Evolutionary conservation across 208 protist species (phyloP).

Genomic region (Phytomonas sp.): DNA sequence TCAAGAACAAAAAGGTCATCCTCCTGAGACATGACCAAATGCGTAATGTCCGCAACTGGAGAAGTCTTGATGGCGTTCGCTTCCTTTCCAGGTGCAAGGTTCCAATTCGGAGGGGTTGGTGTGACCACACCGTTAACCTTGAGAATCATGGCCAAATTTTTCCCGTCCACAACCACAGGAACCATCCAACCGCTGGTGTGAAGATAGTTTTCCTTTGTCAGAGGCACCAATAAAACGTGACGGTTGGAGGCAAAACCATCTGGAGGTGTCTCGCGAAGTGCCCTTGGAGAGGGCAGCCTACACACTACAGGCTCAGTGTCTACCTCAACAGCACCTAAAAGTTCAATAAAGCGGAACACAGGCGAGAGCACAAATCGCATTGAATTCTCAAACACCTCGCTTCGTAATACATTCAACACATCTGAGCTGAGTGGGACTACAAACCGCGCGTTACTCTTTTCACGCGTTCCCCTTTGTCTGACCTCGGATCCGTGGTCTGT

Average conservation of each 20-base stretch:
- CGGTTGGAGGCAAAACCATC: conserved; percentile 35
- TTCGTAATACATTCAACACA: conserved; percentile 53
- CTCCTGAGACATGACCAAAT: conserved; percentile 16
- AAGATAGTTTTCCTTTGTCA: conserved; percentile 35
- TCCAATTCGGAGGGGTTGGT: conserved; percentile 38
- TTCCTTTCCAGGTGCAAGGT: conserved; percentile 53
- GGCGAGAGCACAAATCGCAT: conserved; percentile 55
- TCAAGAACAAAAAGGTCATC: conserved; percentile 42
- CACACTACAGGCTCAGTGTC: conserved; percentile 39
- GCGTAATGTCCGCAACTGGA: conserved; percentile 50
- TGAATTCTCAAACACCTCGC: conserved; percentile 60
- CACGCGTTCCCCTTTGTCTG: neutral
- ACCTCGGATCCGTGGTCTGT: neutral
- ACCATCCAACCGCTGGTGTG: conserved; percentile 69
- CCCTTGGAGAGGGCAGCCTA: conserved; percentile 44
- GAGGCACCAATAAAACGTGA: conserved; percentile 63
- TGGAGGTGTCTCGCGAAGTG: conserved; percentile 24
- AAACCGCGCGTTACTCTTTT: conserved; percentile 15
- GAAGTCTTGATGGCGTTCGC: conserved; percentile 47
- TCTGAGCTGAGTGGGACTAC: conserved; percentile 22
- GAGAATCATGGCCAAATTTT: conserved; percentile 43
- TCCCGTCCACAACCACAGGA: conserved; percentile 43
- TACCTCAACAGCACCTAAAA: conserved; percentile 69
- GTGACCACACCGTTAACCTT: conserved; percentile 47
- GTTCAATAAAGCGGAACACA: conserved; percentile 48